Evolutionary conservation across 2,329 filamentous ascomycete species (phyloP).

Genomic region (Verticillium albo-atrum): DNA sequence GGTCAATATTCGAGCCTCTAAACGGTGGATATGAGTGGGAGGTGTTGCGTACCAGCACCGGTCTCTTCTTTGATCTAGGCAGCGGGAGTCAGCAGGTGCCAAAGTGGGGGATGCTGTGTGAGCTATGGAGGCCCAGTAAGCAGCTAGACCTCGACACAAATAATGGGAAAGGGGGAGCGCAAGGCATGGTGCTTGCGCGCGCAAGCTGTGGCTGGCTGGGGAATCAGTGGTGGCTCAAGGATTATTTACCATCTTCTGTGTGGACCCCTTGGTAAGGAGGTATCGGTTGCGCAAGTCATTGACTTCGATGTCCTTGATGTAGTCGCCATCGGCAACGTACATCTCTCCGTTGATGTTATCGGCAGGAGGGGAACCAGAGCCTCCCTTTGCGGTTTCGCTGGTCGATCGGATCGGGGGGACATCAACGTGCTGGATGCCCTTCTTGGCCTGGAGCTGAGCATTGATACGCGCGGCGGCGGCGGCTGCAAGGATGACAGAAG

Average conservation of each 20-base stretch:
- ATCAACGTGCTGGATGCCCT: conserved; percentile 85
- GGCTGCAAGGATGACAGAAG: conserved; percentile 41
- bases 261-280: conserved; percentile 92
- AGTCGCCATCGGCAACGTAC: conserved; percentile 94
- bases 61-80: conserved; percentile 99
- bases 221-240: conserved; percentile 39
- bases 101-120: conserved; percentile 59
- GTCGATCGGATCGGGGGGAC: conserved; percentile 73
- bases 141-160: conserved; percentile 58
- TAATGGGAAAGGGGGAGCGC: conserved; percentile 26
- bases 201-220: conserved; percentile 8
- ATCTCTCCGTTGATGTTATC: conserved; percentile 76
- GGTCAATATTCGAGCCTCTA: conserved; percentile 53
- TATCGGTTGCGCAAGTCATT: conserved; percentile 97
- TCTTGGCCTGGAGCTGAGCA: conserved; percentile 77
- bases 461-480: conserved; percentile 88
- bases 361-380: conserved; percentile 27
- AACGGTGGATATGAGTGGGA: conserved; percentile 39
- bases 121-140: conserved; percentile 68
- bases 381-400: conserved; percentile 10
- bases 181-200: conserved; percentile 19
- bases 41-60: conserved; percentile 91
- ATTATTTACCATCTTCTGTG: conserved; percentile 98
- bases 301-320: conserved; percentile 98
- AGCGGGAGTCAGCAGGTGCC: conserved; percentile 90